Percentiles rank a stretch among this genome's conserved stretches.
These are phyloP conservation scores for Candida maesae DNA, from an alignment of 805 yeast genomes.

Conservation along the genomic window DNA sequence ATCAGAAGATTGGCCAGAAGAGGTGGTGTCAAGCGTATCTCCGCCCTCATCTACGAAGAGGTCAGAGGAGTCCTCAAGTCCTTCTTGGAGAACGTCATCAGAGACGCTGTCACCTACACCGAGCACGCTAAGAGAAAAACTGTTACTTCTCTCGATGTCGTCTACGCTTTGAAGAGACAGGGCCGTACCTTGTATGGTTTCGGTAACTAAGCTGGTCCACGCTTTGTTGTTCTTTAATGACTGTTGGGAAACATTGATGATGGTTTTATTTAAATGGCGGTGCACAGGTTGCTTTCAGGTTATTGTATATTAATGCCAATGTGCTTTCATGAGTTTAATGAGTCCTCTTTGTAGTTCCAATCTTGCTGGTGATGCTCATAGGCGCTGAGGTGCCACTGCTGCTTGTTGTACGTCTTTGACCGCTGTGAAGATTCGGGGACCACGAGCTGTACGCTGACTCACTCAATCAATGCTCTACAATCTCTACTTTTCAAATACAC, in stretches of 20 bases:
- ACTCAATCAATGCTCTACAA: too few species aligned
- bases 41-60: conserved; percentile 98
- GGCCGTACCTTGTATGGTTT: conserved; percentile 99
- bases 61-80: conserved; percentile 96
- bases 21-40: conserved; percentile 99
- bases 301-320: conserved; percentile 16
- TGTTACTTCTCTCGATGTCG: conserved; percentile 97
- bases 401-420: too few species aligned
- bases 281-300: conserved; percentile 13
- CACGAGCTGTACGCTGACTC: too few species aligned
- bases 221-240: conserved; percentile 5
- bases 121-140: conserved; percentile 99
- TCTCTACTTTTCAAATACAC: too few species aligned
- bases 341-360: background rate
- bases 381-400: too few species aligned
- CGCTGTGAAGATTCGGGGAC: too few species aligned
- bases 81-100: conserved; percentile 94
- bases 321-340: conserved; percentile 7
- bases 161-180: conserved; percentile 99
- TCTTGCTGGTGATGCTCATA: too few species aligned
- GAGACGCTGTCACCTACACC: conserved; percentile 99
- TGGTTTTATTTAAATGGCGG: conserved; percentile 15
- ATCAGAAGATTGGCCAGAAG: conserved; percentile 99
- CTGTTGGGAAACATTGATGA: conserved; percentile 14
- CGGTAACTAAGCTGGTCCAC: conserved; percentile 77